These are phyloP conservation scores for Primulina tabacum DNA, from an alignment of 257 asterid genomes.

Conservation along the genomic window DNA sequence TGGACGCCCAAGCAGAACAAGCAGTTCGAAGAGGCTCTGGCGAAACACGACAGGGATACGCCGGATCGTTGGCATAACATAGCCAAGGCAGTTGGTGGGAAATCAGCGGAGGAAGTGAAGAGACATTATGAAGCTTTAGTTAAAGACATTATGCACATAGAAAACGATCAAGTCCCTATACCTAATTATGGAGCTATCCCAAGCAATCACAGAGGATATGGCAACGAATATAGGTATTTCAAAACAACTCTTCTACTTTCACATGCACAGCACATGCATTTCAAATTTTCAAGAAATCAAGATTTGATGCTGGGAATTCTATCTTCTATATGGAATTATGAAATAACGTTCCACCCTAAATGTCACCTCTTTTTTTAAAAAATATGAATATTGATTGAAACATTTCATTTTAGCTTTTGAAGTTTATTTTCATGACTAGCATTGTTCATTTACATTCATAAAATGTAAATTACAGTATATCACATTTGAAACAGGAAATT, in stretches of 20 bases:
- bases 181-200: constrained; percentile 29
- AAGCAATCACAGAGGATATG: constrained; percentile 20
- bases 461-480: no score
- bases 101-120: constrained; percentile 3
- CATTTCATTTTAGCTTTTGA: no score
- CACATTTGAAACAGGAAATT: no score
- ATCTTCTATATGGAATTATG: no score
- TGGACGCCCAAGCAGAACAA: constrained; percentile 33
- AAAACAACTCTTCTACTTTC: background rate
- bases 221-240: background rate
- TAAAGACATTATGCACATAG: constrained; percentile 33
- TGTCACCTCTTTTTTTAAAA: no score
- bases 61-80: constrained; percentile 39
- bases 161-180: constrained; percentile 35
- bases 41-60: constrained; percentile 30
- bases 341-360: no score
- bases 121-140: constrained; percentile 31
- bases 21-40: constrained; percentile 36
- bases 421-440: no score
- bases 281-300: no score
- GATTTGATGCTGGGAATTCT: no score
- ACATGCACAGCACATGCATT: no score
- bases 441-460: no score
- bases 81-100: constrained; percentile 29
- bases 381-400: no score